These are phyloP conservation scores for Herpotrichia juniperi DNA, from an alignment of 2,329 filamentous ascomycete species.

Conservation along the genomic window DNA sequence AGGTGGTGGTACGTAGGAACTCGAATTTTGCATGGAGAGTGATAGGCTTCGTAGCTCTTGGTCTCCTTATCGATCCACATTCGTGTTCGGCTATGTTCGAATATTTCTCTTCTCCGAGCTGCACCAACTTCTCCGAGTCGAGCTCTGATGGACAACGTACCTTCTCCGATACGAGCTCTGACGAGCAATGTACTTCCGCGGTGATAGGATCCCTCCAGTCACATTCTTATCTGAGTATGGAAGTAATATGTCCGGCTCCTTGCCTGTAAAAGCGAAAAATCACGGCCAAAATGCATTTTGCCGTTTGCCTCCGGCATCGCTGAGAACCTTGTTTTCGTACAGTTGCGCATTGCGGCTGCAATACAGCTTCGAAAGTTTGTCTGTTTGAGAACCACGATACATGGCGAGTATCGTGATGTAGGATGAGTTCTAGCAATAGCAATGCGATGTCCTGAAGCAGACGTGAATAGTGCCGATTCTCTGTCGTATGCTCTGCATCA, in stretches of 20 bases:
- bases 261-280: too few relatives aligned
- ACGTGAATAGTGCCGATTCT: neutral
- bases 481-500: neutral
- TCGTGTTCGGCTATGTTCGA: neutral
- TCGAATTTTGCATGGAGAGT: neutral
- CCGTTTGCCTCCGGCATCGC: neutral
- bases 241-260: neutral
- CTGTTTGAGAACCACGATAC: too few relatives aligned
- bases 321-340: neutral
- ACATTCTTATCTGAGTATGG: neutral
- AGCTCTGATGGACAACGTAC: neutral
- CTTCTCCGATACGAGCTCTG: neutral
- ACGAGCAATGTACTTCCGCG: neutral
- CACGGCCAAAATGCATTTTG: neutral
- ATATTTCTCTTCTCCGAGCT: slow-evolving; percentile 1
- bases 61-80: neutral
- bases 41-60: slow-evolving; percentile 20
- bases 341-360: too few relatives aligned
- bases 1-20: neutral
- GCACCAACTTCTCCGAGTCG: slow-evolving; percentile 1
- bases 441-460: neutral
- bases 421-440: too few relatives aligned
- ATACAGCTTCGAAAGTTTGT: neutral
- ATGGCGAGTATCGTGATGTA: too few relatives aligned
- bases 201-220: neutral